phyloP scores from a whole-genome alignment of 2,329 filamentous ascomycete species.

The Hypoxylon rubiginosum region DNA sequence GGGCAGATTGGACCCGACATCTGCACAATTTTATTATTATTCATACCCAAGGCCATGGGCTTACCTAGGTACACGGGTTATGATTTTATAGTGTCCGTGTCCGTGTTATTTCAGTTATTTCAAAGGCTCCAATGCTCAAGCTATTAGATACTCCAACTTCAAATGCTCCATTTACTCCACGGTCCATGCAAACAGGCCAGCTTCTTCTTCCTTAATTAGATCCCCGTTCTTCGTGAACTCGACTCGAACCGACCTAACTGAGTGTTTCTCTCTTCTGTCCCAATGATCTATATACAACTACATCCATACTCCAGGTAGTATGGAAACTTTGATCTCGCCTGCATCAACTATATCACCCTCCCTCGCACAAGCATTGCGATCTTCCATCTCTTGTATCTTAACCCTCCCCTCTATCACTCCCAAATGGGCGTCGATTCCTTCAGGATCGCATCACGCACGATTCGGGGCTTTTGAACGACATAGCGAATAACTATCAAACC shows the following conservation, averaged over 20 bases:
- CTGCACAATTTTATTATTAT: not conserved
- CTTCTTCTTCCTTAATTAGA: not conserved
- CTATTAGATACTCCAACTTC: too few species aligned
- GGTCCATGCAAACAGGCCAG: not conserved
- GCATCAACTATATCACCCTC: conserved; percentile 24
- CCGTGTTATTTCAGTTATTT: too few species aligned
- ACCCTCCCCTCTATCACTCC: conserved; percentile 16
- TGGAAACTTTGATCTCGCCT: conserved; percentile 35
- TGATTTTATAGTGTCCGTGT: not conserved
- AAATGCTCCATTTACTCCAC: not conserved
- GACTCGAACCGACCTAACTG: too few species aligned
- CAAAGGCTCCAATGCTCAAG: too few species aligned
- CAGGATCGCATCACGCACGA: conserved; percentile 33
- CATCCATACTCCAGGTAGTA: conserved; percentile 18
- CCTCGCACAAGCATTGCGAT: conserved; percentile 11
- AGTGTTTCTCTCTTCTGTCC: not conserved
- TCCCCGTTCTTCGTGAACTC: conserved; percentile 1
- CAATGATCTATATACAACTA: not conserved
- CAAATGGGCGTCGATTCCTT: conserved; percentile 36
- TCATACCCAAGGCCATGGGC: not conserved
- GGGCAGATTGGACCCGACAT: not conserved
- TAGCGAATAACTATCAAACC: conserved; percentile 24
- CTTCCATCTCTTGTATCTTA: conserved; percentile 6
- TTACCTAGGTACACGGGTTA: too few species aligned
- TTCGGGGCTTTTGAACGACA: conserved; percentile 35